Conservation (phyloP, 2,329 filamentous ascomycete genomes). For the Pestalotiopsis sp. region DNA sequence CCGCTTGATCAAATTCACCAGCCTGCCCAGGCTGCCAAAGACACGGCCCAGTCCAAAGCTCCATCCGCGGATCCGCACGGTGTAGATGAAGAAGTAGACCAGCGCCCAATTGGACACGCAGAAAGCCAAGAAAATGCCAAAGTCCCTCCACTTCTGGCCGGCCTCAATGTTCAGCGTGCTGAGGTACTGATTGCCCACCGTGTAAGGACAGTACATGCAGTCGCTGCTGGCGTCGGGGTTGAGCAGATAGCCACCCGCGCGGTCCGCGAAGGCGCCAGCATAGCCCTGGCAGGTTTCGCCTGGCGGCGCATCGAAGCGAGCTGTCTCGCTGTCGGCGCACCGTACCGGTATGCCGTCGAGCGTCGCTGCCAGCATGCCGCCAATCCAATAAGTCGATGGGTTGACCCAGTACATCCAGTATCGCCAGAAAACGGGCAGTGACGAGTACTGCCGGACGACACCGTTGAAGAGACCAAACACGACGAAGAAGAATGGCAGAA, state of each 20-base stretch:
- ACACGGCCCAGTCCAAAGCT: conserved; percentile 67
- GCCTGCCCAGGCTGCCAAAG: conserved; percentile 40
- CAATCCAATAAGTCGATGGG: conserved; percentile 72
- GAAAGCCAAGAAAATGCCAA: conserved; percentile 75
- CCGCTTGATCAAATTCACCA: conserved; percentile 34
- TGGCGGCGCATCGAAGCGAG: conserved; percentile 60
- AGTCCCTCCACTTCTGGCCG: conserved; percentile 69
- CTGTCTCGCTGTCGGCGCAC: conserved; percentile 45
- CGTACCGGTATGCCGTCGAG: conserved; percentile 52
- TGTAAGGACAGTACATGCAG: conserved; percentile 74
- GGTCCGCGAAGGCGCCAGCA: conserved; percentile 58
- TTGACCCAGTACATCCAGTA: conserved; percentile 75
- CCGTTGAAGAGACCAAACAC: conserved; percentile 79
- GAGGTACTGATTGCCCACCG: conserved; percentile 62
- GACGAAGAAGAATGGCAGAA: conserved; percentile 80
- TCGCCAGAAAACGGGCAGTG: conserved; percentile 70
- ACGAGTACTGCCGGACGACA: conserved; percentile 68
- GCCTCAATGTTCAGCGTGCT: conserved; percentile 51
- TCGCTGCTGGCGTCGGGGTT: conserved; percentile 58
- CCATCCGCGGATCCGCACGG: conserved; percentile 71
- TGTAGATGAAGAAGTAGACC: conserved; percentile 79
- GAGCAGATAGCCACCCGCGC: conserved; percentile 62
- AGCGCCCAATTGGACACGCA: conserved; percentile 71
- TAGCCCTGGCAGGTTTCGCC: conserved; percentile 68
- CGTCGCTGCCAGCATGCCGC: conserved; percentile 68